phyloP scores from a whole-genome alignment of 2,329 filamentous ascomycete species.

The Colletotrichum cordylinicola region DNA sequence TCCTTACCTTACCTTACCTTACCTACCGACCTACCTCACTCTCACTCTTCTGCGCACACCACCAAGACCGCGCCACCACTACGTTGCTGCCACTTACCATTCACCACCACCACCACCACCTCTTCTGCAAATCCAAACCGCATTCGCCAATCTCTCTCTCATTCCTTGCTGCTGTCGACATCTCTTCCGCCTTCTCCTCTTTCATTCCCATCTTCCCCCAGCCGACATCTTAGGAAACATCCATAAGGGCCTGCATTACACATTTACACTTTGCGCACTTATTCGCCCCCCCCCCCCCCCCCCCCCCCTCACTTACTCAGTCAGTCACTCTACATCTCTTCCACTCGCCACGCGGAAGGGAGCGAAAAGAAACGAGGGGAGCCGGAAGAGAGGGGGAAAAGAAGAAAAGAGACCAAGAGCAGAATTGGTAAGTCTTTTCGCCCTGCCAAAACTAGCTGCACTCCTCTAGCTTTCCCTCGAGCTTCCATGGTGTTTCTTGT shows the following conservation, averaged over 20 bases:
- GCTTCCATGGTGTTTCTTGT: slow-evolving; percentile 10
- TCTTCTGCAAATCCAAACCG: not conserved
- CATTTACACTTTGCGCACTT: not conserved
- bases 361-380: not conserved
- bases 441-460: not conserved
- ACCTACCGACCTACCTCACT: not conserved
- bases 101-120: not conserved
- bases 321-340: not conserved
- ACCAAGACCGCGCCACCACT: not conserved
- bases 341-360: not conserved
- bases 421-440: not conserved
- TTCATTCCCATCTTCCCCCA: not conserved
- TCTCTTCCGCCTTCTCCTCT: not conserved
- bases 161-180: not conserved
- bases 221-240: not conserved
- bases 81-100: not conserved
- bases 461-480: slow-evolving; percentile 4
- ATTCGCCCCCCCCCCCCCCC: not conserved
- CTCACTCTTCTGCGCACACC: not conserved
- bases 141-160: slow-evolving; percentile 16
- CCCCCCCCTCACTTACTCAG: slow-evolving; percentile 9
- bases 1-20: not conserved
- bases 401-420: not conserved
- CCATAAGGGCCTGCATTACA: not conserved
- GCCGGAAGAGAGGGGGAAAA: not conserved